Percentiles rank a stretch among this genome's conserved stretches.
Evolutionary conservation across 768 basidiomycete genomes (phyloP).

Genomic region (Daedaleopsis nitida): DNA sequence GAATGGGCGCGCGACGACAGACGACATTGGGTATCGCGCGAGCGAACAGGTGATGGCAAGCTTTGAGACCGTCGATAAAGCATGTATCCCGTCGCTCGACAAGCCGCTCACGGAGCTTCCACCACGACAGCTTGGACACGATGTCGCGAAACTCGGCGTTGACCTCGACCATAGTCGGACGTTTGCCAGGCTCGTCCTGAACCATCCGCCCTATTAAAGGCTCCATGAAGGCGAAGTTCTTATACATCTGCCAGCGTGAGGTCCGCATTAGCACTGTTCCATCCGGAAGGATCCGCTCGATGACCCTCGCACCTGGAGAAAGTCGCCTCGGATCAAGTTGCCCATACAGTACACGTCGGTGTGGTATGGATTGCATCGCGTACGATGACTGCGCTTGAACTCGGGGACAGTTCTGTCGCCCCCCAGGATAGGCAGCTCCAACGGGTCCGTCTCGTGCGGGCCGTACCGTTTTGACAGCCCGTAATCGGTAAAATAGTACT

Average conservation of each 20-base stretch:
- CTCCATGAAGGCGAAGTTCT: constrained; percentile 27
- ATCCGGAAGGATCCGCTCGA: too few species aligned
- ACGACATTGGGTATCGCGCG: constrained; percentile 10
- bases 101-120: constrained; percentile 10
- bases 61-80: not conserved
- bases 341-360: constrained; percentile 27
- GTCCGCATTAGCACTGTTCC: too few species aligned
- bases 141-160: constrained; percentile 14
- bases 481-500: constrained; percentile 32
- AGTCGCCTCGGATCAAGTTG: not conserved
- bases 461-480: constrained; percentile 27
- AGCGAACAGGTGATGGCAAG: not conserved
- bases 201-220: constrained; percentile 29
- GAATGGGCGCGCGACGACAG: constrained; percentile 3
- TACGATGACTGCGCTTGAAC: constrained; percentile 31
- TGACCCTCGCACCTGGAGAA: not conserved
- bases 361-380: not conserved
- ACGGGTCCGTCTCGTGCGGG: constrained; percentile 26
- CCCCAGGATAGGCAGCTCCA: constrained; percentile 20
- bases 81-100: constrained; percentile 1
- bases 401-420: constrained; percentile 30
- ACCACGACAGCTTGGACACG: not conserved
- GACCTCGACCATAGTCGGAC: constrained; percentile 27
- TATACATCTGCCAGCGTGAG: constrained; percentile 3
- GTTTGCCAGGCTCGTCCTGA: constrained; percentile 21